phyloP scores from a whole-genome alignment of 2,329 filamentous ascomycete genomes.

The Zymoseptoria brevis region DNA sequence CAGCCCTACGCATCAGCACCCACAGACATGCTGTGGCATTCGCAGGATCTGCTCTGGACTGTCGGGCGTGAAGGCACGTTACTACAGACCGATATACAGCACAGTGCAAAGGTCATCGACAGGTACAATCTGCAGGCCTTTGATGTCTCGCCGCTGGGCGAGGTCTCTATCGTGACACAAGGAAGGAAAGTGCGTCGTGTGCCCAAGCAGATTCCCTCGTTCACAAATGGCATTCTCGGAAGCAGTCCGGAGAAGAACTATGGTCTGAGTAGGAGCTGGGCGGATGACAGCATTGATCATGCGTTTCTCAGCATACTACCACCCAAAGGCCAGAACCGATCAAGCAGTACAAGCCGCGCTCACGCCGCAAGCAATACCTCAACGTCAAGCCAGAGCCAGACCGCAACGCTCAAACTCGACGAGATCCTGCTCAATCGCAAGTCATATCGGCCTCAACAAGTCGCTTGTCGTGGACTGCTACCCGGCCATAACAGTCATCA shows the following conservation, averaged over 20 bases:
- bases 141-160: constrained; percentile 50
- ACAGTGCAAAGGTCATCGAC: constrained; percentile 51
- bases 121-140: constrained; percentile 49
- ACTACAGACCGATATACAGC: constrained; percentile 55
- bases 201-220: constrained; percentile 11
- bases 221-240: constrained; percentile 11
- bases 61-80: constrained; percentile 55
- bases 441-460: constrained; percentile 23
- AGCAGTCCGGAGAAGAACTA: constrained; percentile 30
- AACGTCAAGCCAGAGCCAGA: constrained; percentile 9
- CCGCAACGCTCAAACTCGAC: constrained; percentile 27
- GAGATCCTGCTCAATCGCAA: constrained; percentile 22
- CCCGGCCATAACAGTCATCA: constrained; percentile 15
- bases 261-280: constrained; percentile 35
- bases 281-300: constrained; percentile 52
- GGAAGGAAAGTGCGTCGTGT: constrained; percentile 38
- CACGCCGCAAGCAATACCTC: constrained; percentile 8
- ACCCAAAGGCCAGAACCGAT: constrained; percentile 6
- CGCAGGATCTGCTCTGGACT: constrained; percentile 57
- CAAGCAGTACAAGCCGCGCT: constrained; percentile 11
- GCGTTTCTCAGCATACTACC: constrained; percentile 40
- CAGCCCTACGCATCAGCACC: constrained; percentile 48
- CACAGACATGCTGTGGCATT: constrained; percentile 56
- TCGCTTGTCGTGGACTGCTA: constrained; percentile 18
- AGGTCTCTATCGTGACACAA: constrained; percentile 49